Base-by-base conservation (phyloP, 495 filamentous ascomycete species). In the Hypoxylon crocopeplum region DNA sequence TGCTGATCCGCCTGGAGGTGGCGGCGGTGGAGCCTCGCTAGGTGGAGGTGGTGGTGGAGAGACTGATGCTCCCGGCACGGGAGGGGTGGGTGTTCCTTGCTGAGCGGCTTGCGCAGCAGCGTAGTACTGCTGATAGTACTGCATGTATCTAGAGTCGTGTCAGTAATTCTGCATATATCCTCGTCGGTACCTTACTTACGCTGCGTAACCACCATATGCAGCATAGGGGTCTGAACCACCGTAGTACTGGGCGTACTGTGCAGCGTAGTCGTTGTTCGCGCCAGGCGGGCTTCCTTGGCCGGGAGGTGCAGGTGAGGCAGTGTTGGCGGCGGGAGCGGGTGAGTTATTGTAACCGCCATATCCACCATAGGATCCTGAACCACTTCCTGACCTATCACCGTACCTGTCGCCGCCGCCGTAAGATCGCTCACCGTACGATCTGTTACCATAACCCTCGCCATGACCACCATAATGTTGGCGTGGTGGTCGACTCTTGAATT, bases 221-320 rank as follows among this genome's bases (percentile, higher is more conserved):
- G 91, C 92, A 70, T 97, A 98, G 0, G 93, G 93, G 61, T 98
- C 94, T 53, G 77, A 74, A 30, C 82, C 77, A 32, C 77, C 78
- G 64, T 92, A 91, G 61, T 93, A 93, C 73, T 92, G 89, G 15
- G 91, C 90, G 71, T 96, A 96, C 49, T 92, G 88, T 19, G 89
- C 87, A 39, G 83, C 83, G 69, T 95, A 95, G 62, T 77, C 80
- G 47, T 75, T 69, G 30, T 37, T 64, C 33, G 82, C 75, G 4
- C 72, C 73, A 7, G 69, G 64, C 1, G 79, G 68, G 53, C 62
- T 75, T 42, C 53, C 58, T 13, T 72, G 69, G 24, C 64, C 69
- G 30, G 68, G 76, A 25, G 76, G 55, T 7, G 70, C 67, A 32
- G 76, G 70, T 0, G 69, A 69, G 15, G 62, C 62, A 5, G 57